Evolutionary conservation across 805 yeast species (phyloP), one percentile per base, ranked within the genome.

Genomic region (Wickerhamomyces strasburgensis): DNA sequence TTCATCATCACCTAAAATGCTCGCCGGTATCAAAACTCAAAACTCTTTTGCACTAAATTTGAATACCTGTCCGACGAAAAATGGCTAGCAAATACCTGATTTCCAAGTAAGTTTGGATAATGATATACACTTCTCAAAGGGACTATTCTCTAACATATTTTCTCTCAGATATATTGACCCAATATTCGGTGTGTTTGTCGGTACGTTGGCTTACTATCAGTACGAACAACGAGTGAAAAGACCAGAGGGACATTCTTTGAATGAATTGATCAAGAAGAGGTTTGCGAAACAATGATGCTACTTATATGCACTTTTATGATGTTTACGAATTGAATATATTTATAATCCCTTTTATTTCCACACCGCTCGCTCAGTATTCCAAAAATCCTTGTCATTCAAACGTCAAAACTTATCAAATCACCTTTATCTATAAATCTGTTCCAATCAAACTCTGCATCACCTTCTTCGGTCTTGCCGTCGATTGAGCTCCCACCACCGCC

Each of bases 91-190:
- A 37, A 28, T 51, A 47, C 27, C 37, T 52, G 19, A 52, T 52
- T n/a, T 52, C 57, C 14, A 52, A 37, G 57, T 52, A 18, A 14
- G 56, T 47, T 5, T 5, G n/a, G 15, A 25, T 18, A 6, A n/a
- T 2, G 8, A 10, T 14, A 21, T 8, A 11, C 19, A 16, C 23
- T 10, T n/a, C 13, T 13, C 25, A 25, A 4, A 3, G 14, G 7
- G 7, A 30, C 10, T 4, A 8, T 18, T 14, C 14, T 31, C 39
- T n/a, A 15, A 30, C 39, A 14, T 29, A 15, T n/a, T n/a, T n/a
- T n/a, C n/a, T n/a, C 21, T 14, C 33, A 70, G 81, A 50, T 61
- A 66, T 44, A 54, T 72, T 8, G 94, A 84, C 54, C 87, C 90
- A 5, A 19, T 80, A 3, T 71, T 80, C 44, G 89, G 83, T 3